Evolutionary conservation across 129 eudicot genomes (phyloP).

Genomic region (Flaveria sonorensis): DNA sequence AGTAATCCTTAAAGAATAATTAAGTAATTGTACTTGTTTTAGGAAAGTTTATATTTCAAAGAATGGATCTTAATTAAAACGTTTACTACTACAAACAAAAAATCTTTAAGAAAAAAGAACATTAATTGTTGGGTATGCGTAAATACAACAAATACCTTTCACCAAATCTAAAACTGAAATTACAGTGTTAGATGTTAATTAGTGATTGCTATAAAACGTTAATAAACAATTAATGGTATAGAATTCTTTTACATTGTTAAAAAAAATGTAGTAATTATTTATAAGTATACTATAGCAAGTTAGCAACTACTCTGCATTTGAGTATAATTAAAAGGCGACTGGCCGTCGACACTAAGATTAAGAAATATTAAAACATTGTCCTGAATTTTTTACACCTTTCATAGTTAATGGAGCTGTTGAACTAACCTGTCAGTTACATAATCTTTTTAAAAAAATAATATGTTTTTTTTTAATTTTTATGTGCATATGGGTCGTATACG

Average conservation of each 20-base stretch:
- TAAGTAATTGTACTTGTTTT: neutral
- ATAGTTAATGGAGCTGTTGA: constrained; percentile 30
- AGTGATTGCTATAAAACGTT: neutral
- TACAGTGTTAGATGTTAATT: neutral
- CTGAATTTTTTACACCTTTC: neutral
- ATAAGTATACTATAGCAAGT: neutral
- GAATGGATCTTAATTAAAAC: neutral
- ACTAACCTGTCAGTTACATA: neutral
- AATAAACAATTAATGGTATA: neutral
- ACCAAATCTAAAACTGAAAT: neutral
- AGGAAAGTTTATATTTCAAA: neutral
- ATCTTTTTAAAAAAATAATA: neutral
- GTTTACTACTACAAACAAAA: neutral
- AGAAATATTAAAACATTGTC: neutral
- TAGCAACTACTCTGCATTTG: neutral
- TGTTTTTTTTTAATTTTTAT: no score
- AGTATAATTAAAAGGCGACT: neutral
- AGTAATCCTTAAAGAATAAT: neutral
- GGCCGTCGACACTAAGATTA: neutral
- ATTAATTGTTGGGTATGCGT: neutral
- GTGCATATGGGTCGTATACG: no score
- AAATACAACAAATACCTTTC: constrained; percentile 4
- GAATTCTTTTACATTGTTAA: no score
- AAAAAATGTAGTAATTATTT: neutral
- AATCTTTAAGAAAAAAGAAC: neutral